Percentiles rank a stretch among this genome's conserved stretches.
Conservation (phyloP, 2,329 filamentous ascomycete species). For the Chalaropsis thielavioides region DNA sequence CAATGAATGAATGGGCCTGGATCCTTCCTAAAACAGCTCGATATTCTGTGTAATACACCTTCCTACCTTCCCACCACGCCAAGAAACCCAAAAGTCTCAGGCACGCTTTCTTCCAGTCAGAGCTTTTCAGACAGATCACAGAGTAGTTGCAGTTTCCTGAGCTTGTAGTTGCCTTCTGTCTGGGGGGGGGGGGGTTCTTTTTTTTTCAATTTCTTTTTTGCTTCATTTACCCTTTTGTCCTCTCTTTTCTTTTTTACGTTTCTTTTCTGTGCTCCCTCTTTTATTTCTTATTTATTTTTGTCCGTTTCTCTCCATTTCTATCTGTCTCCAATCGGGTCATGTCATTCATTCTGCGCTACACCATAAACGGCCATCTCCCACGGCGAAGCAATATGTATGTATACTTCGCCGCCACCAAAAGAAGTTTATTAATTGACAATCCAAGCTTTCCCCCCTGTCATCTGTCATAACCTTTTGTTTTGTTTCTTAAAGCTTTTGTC, state of each 20-base stretch:
- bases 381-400: no score
- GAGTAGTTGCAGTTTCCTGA: background rate
- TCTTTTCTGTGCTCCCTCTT: background rate
- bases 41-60: background rate
- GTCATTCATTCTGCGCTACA: background rate
- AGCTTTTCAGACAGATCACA: no score
- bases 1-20: background rate
- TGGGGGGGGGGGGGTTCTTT: no score
- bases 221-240: background rate
- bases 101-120: no score
- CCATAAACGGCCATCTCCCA: background rate
- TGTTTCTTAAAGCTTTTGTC: background rate
- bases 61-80: background rate
- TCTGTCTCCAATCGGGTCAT: background rate
- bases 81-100: no score
- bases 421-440: background rate
- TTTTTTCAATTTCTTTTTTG: background rate
- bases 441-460: background rate
- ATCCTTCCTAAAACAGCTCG: slow-evolving; percentile 2
- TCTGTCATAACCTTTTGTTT: background rate
- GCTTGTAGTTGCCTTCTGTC: background rate
- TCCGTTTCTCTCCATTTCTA: background rate
- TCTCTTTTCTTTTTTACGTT: background rate
- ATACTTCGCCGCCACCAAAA: no score
- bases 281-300: background rate